Base-by-base conservation (phyloP, 106 monocot genomes). In the Phalaenopsis aphrodite region DNA sequence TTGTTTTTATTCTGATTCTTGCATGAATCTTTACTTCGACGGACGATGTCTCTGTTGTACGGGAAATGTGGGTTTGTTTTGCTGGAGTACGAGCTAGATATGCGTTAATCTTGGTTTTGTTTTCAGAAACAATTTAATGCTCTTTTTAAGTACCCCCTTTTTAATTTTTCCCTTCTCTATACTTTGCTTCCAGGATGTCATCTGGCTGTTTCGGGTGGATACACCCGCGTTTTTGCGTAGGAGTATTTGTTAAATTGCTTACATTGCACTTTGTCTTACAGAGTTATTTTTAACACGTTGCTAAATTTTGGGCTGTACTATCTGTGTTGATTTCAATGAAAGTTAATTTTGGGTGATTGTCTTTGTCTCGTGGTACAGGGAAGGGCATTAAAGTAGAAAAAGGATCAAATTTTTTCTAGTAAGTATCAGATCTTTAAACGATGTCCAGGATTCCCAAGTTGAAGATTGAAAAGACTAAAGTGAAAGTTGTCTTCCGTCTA, bases 401-500 rank as follows among this genome's bases (percentile, higher is more conserved):
- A 77, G 14, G 12, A 67, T 41, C 42, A 24, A 21, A 42, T 80
- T 81, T 78, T 78, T 55, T 46, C 76, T 78, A 85, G 76, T 78
- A 57, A 77, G 83, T 80, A 46, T 42, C 67, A 78, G 42, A 84
- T 89, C 84, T 41, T 16, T 83, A 77, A 82, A 82, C 68, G 88
- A 99, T 99, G 99, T 99, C 99, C 79, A 89, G 93, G 83, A 75
- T 93, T 84, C 93, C 93, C 7, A 99, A 93, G 84, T 99, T 95
- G 99, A 95, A 93, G 83, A 64, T 82, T 38, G 99, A 99, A 85
- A 99, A 99, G 88, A 79, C 85, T 9, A 99, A 99, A 90, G 90
- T 95, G 46, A 99, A 95, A 87, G 99, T 93, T 23, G 99, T 95
- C 16, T 99, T 99, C 77, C 83, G 99, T 69, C 86, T 99, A 2